Evolutionary conservation across 345 rosid genomes (phyloP), one percentile per base, ranked within the genome.

Genomic region (Gossypium herbaceum): DNA sequence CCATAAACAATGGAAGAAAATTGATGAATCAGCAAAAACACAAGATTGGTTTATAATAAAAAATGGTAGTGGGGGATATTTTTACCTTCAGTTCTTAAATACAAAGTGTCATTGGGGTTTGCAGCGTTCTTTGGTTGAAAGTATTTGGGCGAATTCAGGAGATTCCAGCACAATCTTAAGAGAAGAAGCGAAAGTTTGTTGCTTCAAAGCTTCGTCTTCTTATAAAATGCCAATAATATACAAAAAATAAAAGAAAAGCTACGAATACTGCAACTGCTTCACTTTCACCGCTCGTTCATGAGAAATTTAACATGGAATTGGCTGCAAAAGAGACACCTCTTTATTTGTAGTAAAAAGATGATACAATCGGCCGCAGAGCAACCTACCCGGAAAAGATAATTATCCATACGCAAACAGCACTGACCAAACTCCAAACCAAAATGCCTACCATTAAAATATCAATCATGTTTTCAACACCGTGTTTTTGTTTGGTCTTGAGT

Each of bases 201-300:
- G 67, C 75, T 73, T 73, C 24, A 58, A 73, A 43, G 75, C 17
- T 73, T 73, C 75, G 24, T 24, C 75, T 73, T 58, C 75, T 24
- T 44, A 59, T 44, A 59, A 44, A 73, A 57, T 2, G 55, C 55
- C 67, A 72, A 72, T 15, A 58, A 20, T 4, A 4, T 34, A 34
- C 39, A 34, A 34, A 34, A 34, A 34, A 4, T 4, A 34, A 34
- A 34, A 34, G 39, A 34, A 34, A 34, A 34, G 39, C 6, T 34
- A 29, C 6, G 6, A 34, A 34, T 34, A 34, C 39, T 34, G 39
- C 39, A 29, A 29, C 6, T 29, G 1, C 39, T 29, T 29, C 1
- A 4, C 39, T 29, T 29, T 29, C 39, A 29, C 39, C 5, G 39
- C 39, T 29, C 39, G 39, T 29, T 27, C 39, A 29, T 4, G 39